Base-by-base conservation (phyloP, 768 basidiomycete species). In the Tubosaeta sp. region DNA sequence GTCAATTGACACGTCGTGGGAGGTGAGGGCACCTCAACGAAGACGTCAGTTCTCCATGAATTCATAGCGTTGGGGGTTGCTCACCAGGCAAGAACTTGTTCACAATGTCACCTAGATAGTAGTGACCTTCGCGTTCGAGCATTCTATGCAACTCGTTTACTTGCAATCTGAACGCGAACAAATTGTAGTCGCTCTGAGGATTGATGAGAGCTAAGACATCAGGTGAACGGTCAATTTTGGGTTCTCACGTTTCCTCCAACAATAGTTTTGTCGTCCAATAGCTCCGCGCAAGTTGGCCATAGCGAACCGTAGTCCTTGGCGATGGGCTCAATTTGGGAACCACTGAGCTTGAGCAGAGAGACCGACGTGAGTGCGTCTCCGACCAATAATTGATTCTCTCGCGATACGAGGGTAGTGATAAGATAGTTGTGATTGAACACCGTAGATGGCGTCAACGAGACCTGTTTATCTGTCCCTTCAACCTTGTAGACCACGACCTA, bases 401-500 rank as follows among this genome's bases (percentile, higher is more conserved):
- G 76, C 3, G 80, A 70, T 0, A 78, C 80, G 19, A 96, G 68
- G 49, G 80, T 83, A 4, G 79, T 82, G 25, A 94, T 81, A 50
- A 88, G 54, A 68, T 94, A 93, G 49, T 89, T 92, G 63, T 91
- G 88, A 56, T 87, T 83, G 86, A 90, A 94, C 34, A 79, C 73
- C 0, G 79, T 65, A 7, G 81, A 58, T 27, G 73, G 71, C 6
- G 61, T 60, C 55, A 71, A 67, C 1, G 65, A 55, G 30, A 70
- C 57, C 14, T 71, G 57, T 31, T 60, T 58, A 10, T 65, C 60
- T n/a, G 72, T 58, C 44, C 54, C 63, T 38, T 75, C 71, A 3
- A 81, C 64, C 6, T 70, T 64, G 53, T 70, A 80, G 27, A 79
- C 63, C 42, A 76, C 58, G n/a, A 87, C 71, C 78, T 81, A 53